Evolutionary conservation across 768 basidiomycete genomes (phyloP), one percentile per base, ranked within the genome.

Genomic region (Termitomyces sp.): DNA sequence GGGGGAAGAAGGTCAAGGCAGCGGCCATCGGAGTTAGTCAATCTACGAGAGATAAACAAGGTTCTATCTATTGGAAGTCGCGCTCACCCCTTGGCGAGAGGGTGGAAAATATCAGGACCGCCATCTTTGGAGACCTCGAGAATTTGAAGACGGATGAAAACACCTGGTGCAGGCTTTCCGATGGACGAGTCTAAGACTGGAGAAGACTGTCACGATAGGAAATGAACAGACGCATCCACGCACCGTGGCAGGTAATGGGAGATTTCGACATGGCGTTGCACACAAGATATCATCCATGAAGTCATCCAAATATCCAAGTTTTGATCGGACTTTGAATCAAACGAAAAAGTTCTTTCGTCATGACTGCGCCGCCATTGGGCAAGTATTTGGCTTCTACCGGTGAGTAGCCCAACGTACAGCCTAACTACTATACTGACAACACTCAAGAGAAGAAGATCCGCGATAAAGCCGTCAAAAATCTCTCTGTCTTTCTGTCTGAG

Each of bases 381-480:
- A 97, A 97, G 76, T 90, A 91, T 71, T 86, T 98, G 49, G 95
- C 94, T 20, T 94, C 94, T 28, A 94, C 91, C 64, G 94, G 95
- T 93, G 67, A 66, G 83, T 52, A 38, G 51, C 51, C 45, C 20
- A 2, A 16, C 20, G 45, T 33, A 20, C 36, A 36, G 16, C 16
- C 50, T 59, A 42, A 63, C 54, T 63, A 62, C 60, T 58, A 60
- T 58, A 46, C 72, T 70, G 35, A 68, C 66, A 28, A 40, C 36
- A 54, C 62, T 63, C 58, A 74, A 94, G 96, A 98, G 70, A 96
- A 97, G 80, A 89, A 88, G 71, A 89, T 87, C 2, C 87, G 96
- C 61, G 96, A 99, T 76, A 92, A 89, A 70, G 96, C 96, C 0
- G 84, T 97, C 63, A 88, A 89, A 71, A 85, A 84, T 61, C 81